Conservation (phyloP, 768 basidiomycete genomes). For the Podaxis carcinomalis region DNA sequence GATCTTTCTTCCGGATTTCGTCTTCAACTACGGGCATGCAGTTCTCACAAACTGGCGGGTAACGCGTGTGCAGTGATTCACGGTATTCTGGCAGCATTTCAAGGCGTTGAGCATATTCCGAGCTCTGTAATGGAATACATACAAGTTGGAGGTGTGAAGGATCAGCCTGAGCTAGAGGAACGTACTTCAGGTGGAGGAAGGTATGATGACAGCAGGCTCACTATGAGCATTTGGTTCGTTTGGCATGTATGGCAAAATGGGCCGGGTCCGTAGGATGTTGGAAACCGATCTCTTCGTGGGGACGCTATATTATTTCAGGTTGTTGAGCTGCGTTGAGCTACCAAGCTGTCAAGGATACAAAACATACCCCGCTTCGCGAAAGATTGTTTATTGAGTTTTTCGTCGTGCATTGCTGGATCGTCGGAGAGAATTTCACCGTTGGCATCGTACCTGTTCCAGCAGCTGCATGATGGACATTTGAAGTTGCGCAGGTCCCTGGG, state of each 20-base stretch:
- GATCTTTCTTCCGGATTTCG: slow-evolving; percentile 71
- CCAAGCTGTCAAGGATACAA: not conserved
- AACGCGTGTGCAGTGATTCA: slow-evolving; percentile 70
- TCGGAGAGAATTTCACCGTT: slow-evolving; percentile 78
- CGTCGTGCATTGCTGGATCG: slow-evolving; percentile 86
- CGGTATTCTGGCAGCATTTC: slow-evolving; percentile 68
- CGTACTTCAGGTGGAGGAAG: slow-evolving; percentile 74
- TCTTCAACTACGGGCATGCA: slow-evolving; percentile 82
- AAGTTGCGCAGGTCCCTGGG: slow-evolving; percentile 54
- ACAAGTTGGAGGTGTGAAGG: not conserved
- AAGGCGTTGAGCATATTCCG: slow-evolving; percentile 62
- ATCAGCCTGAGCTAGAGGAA: slow-evolving; percentile 12
- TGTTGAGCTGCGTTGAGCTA: not conserved
- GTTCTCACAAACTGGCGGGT: slow-evolving; percentile 78
- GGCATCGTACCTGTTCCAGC: slow-evolving; percentile 72
- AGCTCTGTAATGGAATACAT: slow-evolving; percentile 44
- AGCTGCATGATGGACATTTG: slow-evolving; percentile 61
- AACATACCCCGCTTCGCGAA: slow-evolving; percentile 69
- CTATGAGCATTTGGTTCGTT: slow-evolving; percentile 86
- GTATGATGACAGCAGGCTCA: slow-evolving; percentile 87
- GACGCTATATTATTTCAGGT: slow-evolving; percentile 41
- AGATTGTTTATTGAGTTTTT: slow-evolving; percentile 60
- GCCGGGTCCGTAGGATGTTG: slow-evolving; percentile 51
- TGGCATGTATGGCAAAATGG: slow-evolving; percentile 87
- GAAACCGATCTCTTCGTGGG: slow-evolving; percentile 65